A percentile compares a stretch with the other conserved stretches of the same genome.
These are phyloP conservation scores for Viola odorata DNA, from an alignment of 345 rosid genomes.

Conservation along the genomic window DNA sequence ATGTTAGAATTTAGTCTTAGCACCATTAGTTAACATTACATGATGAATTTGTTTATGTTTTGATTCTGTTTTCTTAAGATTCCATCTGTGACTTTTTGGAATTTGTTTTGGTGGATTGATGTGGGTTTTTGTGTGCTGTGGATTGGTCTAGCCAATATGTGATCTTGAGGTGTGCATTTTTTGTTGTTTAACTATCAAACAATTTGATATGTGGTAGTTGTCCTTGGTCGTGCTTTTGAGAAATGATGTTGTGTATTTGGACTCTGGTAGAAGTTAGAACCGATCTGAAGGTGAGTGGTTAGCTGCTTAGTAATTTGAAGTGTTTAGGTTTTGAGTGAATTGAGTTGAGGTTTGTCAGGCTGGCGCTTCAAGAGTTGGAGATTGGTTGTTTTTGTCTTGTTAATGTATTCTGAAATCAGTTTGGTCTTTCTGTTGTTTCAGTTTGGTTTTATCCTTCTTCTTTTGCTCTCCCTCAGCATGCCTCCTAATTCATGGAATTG, in stretches of 20 bases:
- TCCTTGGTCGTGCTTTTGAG: not conserved
- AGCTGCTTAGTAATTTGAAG: not conserved
- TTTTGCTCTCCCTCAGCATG: no score
- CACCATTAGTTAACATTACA: no score
- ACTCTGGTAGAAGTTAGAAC: not conserved
- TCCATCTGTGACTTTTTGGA: not conserved
- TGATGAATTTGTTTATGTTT: not conserved
- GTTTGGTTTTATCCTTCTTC: no score
- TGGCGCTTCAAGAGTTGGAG: not conserved
- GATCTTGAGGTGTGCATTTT: not conserved
- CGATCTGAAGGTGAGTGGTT: not conserved
- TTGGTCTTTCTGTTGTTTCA: no score
- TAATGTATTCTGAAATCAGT: no score
- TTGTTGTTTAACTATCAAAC: not conserved
- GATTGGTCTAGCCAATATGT: no score
- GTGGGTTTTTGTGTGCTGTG: no score
- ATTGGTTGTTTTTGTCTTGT: not conserved
- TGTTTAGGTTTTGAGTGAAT: conserved; percentile 4
- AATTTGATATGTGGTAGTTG: not conserved
- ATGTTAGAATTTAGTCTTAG: no score
- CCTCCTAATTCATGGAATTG: no score
- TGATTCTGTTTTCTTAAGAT: not conserved
- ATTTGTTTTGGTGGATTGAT: conserved; percentile 5
- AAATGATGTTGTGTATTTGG: no score
- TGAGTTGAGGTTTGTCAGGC: not conserved